Evolutionary conservation across 2,329 filamentous ascomycete species (phyloP).

Genomic region (Aspergillus sp.): DNA sequence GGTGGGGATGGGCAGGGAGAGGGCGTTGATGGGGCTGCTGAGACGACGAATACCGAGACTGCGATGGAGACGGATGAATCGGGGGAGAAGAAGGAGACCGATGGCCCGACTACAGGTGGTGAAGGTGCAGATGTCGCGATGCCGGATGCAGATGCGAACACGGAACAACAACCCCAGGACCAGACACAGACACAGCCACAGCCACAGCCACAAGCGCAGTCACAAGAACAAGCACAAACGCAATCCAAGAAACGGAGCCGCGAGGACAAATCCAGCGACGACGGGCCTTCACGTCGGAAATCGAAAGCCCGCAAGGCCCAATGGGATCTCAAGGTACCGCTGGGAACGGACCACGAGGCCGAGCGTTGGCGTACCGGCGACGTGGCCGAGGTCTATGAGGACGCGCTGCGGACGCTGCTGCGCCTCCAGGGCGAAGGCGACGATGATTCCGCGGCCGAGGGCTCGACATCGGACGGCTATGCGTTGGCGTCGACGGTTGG

Average conservation of each 20-base stretch:
- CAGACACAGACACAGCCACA: background rate
- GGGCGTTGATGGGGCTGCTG: background rate
- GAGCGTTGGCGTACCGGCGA: slow-evolving; percentile 44
- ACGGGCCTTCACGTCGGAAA: background rate
- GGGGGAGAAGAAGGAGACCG: slow-evolving; percentile 6
- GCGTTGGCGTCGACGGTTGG: slow-evolving; percentile 47
- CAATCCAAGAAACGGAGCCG: background rate
- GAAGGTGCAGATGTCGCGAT: slow-evolving; percentile 17
- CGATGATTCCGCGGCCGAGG: slow-evolving; percentile 17
- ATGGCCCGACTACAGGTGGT: background rate
- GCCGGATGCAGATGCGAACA: slow-evolving; percentile 9
- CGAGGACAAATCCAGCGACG: background rate
- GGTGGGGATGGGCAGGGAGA: background rate
- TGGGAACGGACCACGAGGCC: slow-evolving; percentile 33
- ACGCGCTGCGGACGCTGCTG: slow-evolving; percentile 39
- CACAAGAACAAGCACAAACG: background rate
- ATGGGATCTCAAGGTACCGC: slow-evolving; percentile 33
- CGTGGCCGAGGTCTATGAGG: slow-evolving; percentile 43
- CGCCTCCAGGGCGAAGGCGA: slow-evolving; percentile 39
- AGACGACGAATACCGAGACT: background rate
- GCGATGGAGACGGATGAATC: background rate
- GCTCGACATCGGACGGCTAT: slow-evolving; percentile 28
- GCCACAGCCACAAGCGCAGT: background rate
- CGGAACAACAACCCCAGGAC: no score
- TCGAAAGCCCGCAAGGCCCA: slow-evolving; percentile 14